Percentiles rank a stretch among this genome's conserved stretches.
Conservation (phyloP, 2,329 filamentous ascomycete genomes). For the Didymella lethalis region DNA sequence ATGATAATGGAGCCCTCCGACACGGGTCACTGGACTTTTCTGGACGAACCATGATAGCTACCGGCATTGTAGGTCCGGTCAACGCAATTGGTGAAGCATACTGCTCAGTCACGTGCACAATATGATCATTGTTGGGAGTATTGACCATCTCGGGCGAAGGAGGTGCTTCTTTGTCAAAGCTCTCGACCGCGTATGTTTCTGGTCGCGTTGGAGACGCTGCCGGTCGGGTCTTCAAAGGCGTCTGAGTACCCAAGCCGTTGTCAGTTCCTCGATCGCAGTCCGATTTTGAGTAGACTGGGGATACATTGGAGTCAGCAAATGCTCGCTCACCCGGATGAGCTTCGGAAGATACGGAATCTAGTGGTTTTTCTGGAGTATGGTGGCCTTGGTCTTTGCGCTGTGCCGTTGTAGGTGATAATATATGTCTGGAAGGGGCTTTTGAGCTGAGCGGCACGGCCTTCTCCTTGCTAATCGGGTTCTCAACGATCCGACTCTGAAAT, state of each 20-base stretch:
- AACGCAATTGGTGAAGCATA: not conserved
- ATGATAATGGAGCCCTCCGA: too few species aligned
- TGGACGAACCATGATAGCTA: slow-evolving; percentile 8
- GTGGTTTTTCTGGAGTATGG: not conserved
- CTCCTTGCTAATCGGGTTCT: not conserved
- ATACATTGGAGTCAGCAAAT: too few species aligned
- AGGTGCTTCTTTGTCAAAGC: not conserved
- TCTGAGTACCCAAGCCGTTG: not conserved
- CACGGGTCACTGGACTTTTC: too few species aligned
- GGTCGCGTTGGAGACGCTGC: not conserved
- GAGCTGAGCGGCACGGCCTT: not conserved
- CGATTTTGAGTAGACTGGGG: not conserved
- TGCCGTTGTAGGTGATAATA: not conserved
- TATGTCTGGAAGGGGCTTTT: not conserved
- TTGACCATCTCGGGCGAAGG: not conserved
- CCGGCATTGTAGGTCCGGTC: not conserved
- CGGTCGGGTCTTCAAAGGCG: not conserved
- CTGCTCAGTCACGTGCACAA: not conserved
- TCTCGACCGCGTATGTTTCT: not conserved
- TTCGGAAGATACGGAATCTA: not conserved
- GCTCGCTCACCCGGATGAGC: not conserved
- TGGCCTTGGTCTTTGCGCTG: not conserved
- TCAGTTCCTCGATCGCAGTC: not conserved
- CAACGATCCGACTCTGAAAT: not conserved
- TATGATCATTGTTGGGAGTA: not conserved